Evolutionary conservation across 2,329 filamentous ascomycete genomes (phyloP), one percentile per base, ranked within the genome.

Genomic region (Zymoseptoria passerinii): DNA sequence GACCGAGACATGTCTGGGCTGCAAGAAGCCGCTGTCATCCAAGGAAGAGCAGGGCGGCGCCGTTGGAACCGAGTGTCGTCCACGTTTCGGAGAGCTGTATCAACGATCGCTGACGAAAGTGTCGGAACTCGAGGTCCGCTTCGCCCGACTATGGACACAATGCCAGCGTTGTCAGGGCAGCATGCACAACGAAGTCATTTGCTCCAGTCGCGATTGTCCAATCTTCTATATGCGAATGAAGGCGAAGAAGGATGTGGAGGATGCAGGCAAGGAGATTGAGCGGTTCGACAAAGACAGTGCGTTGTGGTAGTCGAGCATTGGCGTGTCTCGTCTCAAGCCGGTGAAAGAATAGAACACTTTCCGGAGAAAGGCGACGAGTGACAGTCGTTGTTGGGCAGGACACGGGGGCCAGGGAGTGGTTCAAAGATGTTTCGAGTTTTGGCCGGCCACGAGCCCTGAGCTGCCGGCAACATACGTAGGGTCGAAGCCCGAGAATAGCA

Each of bases 211-310:
- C 73, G 94, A 99, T 78, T 99, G 94, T 72, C 94, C 94, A 0
- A 99, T 99, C 70, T 99, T 99, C 75, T 99, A 99, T 74, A 99
- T 99, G 94, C 86, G 94, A 4, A 99, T 99, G 94, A 99, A 99
- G 81, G 92, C 92, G 29, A 95, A 96, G 82, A 99, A 99, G 80
- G 94, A 99, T 73, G 86, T 97, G 48, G 92, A 97, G 74, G 94
- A 99, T 76, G 87, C 87, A 1, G 90, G 92, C 58, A 95, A 90
- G 77, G 94, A 99, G 74, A 75, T 99, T 68, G 83, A 83, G 66
- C 80, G 94, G 67, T 99, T 99, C 75, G 94, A 99, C 76, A 83
- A 85, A 63, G 92, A 96, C 74, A 83, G 85, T 68, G 86, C 88
- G 58, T 83, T 89, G 28, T 86, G 83, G 83, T 85, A 64, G 52